These are phyloP conservation scores for Biscogniauxia sp. DNA, from an alignment of 2,329 filamentous ascomycete species.

Conservation along the genomic window DNA sequence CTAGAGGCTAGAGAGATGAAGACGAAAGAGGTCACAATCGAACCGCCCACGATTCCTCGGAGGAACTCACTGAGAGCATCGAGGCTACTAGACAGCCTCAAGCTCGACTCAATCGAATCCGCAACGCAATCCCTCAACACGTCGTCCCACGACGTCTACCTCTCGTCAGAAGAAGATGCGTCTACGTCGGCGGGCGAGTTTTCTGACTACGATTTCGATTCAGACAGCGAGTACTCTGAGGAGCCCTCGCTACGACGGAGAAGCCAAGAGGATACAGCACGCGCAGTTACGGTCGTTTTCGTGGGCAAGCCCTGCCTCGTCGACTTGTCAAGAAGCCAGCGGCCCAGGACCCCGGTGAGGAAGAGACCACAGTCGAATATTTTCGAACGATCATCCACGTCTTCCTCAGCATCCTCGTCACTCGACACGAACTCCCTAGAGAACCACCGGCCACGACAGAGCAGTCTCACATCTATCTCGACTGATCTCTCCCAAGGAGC, in stretches of 20 bases:
- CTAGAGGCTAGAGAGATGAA: conserved; percentile 26
- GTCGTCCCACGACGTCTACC: conserved; percentile 59
- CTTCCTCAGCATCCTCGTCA: conserved; percentile 17
- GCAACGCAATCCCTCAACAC: conserved; percentile 37
- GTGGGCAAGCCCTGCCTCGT: conserved; percentile 59
- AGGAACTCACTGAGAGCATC: conserved; percentile 51
- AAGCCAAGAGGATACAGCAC: conserved; percentile 55
- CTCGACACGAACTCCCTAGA: conserved; percentile 29
- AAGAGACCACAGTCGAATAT: conserved; percentile 26
- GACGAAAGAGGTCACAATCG: conserved; percentile 23
- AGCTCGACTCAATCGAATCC: conserved; percentile 33
- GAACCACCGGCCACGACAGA: conserved; percentile 41
- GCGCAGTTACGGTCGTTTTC: conserved; percentile 58
- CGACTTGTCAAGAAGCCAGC: conserved; percentile 42
- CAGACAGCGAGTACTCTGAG: conserved; percentile 37
- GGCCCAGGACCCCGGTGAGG: conserved; percentile 44
- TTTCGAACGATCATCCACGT: conserved; percentile 16
- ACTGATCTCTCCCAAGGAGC: conserved; percentile 34
- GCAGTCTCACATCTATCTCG: conserved; percentile 36
- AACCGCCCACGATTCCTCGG: conserved; percentile 46
- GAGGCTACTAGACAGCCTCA: conserved; percentile 41
- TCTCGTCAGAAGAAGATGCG: conserved; percentile 65
- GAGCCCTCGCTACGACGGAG: conserved; percentile 30
- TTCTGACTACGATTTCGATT: conserved; percentile 53
- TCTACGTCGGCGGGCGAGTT: conserved; percentile 61